phyloP scores from a whole-genome alignment of 1,284 basidiomycete genomes.

The Fomes fomentarius region DNA sequence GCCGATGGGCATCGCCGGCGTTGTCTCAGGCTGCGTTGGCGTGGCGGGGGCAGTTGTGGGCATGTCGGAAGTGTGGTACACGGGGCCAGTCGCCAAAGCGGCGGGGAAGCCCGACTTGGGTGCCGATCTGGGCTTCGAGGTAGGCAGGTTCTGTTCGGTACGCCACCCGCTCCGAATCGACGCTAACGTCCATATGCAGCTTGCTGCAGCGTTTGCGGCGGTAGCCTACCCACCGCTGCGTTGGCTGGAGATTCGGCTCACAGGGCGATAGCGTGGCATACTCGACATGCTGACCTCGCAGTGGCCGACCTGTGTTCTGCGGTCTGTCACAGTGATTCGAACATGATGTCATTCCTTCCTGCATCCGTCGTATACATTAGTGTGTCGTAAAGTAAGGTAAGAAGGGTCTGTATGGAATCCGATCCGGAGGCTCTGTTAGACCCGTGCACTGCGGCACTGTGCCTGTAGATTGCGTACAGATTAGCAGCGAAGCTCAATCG shows the following conservation, averaged over 20 bases:
- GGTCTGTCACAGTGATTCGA: too few species aligned
- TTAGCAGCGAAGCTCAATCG: not conserved
- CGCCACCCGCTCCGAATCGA: not conserved
- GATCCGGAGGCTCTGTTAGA: too few species aligned
- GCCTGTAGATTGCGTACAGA: not conserved
- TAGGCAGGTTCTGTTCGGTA: constrained; percentile 28
- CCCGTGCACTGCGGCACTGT: not conserved
- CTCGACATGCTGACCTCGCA: too few species aligned
- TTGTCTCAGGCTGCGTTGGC: constrained; percentile 50
- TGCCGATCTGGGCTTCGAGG: constrained; percentile 63
- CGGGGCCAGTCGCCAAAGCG: constrained; percentile 49
- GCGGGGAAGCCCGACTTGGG: constrained; percentile 44
- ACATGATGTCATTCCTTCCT: too few species aligned
- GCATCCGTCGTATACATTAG: too few species aligned
- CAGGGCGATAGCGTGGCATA: constrained; percentile 38
- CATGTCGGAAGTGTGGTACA: constrained; percentile 57
- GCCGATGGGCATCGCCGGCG: constrained; percentile 59
- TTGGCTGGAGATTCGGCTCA: constrained; percentile 47
- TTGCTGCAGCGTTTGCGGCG: constrained; percentile 46
- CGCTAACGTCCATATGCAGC: constrained; percentile 29
- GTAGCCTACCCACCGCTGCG: constrained; percentile 45
- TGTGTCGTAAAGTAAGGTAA: not conserved
- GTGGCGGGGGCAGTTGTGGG: constrained; percentile 51
- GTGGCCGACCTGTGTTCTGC: not conserved
- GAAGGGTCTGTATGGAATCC: not conserved